phyloP scores from a whole-genome alignment of 306 rosid genomes.

The Pachyrhizus erosus region DNA sequence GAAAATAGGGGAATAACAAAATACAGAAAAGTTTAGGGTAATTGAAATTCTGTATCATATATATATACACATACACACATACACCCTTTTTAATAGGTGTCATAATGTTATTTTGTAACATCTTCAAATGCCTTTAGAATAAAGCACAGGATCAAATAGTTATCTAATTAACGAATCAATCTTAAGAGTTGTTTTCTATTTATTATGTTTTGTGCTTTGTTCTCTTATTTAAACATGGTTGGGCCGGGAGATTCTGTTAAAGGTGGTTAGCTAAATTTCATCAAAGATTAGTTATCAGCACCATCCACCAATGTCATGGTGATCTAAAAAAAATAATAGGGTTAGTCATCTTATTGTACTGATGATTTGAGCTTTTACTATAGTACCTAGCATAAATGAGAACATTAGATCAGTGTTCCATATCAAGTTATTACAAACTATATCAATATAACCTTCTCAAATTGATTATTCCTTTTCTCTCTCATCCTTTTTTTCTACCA shows the following conservation, averaged over 20 bases:
- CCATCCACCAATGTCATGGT: too few relatives aligned
- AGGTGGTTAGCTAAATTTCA: too few relatives aligned
- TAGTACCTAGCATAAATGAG: background rate
- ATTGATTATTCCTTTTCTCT: background rate
- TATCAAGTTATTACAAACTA: slow-evolving; percentile 1
- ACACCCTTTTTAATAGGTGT: too few relatives aligned
- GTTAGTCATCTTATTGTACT: background rate
- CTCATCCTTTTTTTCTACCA: background rate
- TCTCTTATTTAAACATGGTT: slow-evolving; percentile 3
- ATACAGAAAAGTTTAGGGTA: slow-evolving; percentile 6
- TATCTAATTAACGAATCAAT: slow-evolving; percentile 3
- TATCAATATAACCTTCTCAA: background rate
- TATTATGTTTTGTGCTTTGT: background rate
- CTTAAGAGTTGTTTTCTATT: background rate
- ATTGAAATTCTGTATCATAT: slow-evolving; percentile 17
- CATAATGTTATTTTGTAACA: background rate
- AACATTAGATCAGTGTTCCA: background rate
- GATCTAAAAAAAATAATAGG: too few relatives aligned
- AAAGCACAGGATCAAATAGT: background rate
- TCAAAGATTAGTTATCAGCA: too few relatives aligned
- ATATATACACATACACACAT: too few relatives aligned
- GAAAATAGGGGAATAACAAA: slow-evolving; percentile 1
- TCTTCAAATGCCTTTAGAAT: background rate
- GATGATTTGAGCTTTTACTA: background rate
- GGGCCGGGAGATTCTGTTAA: too few relatives aligned